Conservation (phyloP, 2,329 filamentous ascomycete species). For the Cordyceps cateniannulata region DNA sequence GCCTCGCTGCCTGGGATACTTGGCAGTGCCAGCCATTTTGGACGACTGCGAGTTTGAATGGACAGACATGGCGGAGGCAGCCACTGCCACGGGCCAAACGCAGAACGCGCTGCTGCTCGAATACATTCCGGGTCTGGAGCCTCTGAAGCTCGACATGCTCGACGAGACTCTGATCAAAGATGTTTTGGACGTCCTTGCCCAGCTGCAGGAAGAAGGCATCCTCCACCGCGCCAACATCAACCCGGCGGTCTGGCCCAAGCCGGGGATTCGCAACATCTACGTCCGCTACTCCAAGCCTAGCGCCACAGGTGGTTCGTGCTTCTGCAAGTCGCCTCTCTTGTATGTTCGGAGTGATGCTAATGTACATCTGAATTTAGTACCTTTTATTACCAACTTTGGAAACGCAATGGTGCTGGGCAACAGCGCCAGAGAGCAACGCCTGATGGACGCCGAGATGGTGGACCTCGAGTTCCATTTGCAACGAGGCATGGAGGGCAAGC, state of each 20-base stretch:
- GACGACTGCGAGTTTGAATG: constrained; percentile 1
- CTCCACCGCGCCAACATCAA: background rate
- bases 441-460: background rate
- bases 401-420: background rate
- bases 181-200: background rate
- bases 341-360: background rate
- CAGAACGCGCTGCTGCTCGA: constrained; percentile 7
- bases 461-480: background rate
- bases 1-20: constrained; percentile 3
- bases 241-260: constrained; percentile 1
- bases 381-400: background rate
- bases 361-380: background rate
- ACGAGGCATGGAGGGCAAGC: background rate
- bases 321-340: background rate
- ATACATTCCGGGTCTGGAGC: background rate
- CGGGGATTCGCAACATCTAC: background rate
- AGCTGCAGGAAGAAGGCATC: constrained; percentile 1
- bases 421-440: background rate
- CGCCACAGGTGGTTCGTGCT: background rate
- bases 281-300: background rate
- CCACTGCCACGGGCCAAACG: background rate
- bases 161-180: background rate
- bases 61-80: constrained; percentile 5
- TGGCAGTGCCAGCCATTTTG: background rate
- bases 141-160: background rate